Percentiles rank a stretch among this genome's conserved stretches.
Evolutionary conservation across 2,329 filamentous ascomycete genomes (phyloP).

Genomic region (Aspergillus clavatus): DNA sequence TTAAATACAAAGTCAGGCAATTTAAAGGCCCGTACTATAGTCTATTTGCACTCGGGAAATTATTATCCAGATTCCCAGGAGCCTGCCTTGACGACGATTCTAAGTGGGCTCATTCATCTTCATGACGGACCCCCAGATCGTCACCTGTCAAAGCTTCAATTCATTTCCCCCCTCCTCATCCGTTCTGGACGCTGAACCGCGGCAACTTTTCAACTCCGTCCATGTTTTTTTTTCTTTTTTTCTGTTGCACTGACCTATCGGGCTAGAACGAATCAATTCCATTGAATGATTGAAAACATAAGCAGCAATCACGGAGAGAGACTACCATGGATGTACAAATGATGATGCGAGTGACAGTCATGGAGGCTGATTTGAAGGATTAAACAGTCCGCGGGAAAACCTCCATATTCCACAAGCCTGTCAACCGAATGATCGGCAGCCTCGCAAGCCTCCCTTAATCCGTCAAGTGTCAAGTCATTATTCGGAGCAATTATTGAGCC

Average conservation of each 20-base stretch:
- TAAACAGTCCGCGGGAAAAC: background rate
- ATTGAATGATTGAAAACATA: too few relatives aligned
- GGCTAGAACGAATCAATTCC: background rate
- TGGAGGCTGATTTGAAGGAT: background rate
- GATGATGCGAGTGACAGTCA: too few relatives aligned
- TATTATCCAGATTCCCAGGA: too few relatives aligned
- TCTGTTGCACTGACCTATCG: background rate
- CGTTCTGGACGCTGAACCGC: conserved; percentile 1
- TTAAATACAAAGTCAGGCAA: too few relatives aligned
- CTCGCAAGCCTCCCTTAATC: background rate
- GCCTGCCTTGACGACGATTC: too few relatives aligned
- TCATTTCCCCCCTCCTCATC: background rate
- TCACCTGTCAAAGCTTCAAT: background rate
- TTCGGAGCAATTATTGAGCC: background rate
- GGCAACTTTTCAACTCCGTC: background rate
- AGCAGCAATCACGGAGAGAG: too few relatives aligned
- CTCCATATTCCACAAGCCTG: background rate
- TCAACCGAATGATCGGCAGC: background rate
- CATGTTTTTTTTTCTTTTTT: background rate
- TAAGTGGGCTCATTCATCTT: too few relatives aligned
- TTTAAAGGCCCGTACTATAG: too few relatives aligned
- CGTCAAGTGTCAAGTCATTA: background rate
- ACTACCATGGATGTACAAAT: too few relatives aligned
- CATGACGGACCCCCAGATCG: background rate
- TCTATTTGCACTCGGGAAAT: too few relatives aligned